These are phyloP conservation scores for Ploettnerulaceae sp. DNA, from an alignment of 2,329 filamentous ascomycete genomes.

Conservation along the genomic window DNA sequence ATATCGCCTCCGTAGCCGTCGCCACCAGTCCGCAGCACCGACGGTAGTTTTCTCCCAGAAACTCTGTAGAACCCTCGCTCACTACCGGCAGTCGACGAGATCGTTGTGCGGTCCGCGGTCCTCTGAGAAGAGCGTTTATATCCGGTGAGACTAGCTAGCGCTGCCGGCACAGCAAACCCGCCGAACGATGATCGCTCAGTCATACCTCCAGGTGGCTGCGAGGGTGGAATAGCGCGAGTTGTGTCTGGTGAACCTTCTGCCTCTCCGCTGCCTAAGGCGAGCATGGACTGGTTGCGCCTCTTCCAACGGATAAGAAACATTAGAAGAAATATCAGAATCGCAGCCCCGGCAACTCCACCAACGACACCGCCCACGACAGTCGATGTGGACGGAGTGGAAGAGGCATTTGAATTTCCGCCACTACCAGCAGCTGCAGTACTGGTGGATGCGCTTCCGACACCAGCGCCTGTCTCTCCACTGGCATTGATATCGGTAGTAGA, in stretches of 20 bases:
- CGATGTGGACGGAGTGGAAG: constrained; percentile 23
- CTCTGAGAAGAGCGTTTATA: constrained; percentile 35
- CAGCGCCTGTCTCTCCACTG: not conserved
- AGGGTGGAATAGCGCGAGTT: constrained; percentile 25
- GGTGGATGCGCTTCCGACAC: constrained; percentile 15
- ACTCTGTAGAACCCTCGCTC: constrained; percentile 61
- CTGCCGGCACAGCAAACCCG: constrained; percentile 44
- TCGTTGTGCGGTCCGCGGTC: constrained; percentile 28
- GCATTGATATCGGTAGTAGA: not conserved
- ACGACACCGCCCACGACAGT: constrained; percentile 32
- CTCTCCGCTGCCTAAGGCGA: constrained; percentile 41
- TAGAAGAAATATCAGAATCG: constrained; percentile 50
- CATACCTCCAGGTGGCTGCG: constrained; percentile 37
- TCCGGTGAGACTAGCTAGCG: constrained; percentile 43
- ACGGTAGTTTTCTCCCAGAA: constrained; percentile 59
- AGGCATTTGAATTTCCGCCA: constrained; percentile 12
- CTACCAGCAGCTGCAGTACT: constrained; percentile 19
- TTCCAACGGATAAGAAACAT: constrained; percentile 49
- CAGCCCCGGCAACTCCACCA: constrained; percentile 48
- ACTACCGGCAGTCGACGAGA: constrained; percentile 36
- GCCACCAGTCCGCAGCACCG: constrained; percentile 56
- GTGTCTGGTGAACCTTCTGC: constrained; percentile 31
- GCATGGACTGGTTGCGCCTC: constrained; percentile 42
- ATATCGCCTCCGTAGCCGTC: constrained; percentile 55
- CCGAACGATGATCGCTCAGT: constrained; percentile 40